Evolutionary conservation across 441 rosid genomes (phyloP).

Genomic region (Syzygium syzygioides): DNA sequence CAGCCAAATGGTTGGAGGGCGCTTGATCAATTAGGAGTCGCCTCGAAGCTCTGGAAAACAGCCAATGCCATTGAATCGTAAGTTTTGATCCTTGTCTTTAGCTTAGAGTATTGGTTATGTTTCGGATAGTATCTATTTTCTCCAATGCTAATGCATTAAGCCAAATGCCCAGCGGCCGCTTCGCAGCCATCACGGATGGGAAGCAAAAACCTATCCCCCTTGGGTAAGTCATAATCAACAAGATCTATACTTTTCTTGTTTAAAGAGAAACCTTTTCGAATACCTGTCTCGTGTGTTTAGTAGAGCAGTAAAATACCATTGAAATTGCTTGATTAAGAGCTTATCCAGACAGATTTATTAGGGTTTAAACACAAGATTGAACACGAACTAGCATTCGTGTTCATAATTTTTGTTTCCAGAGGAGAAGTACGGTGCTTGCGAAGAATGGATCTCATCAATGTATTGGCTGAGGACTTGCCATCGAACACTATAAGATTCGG

Average conservation of each 20-base stretch:
- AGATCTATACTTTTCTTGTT: neutral
- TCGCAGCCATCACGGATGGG: neutral
- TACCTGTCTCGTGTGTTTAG: neutral
- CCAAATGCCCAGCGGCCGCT: neutral
- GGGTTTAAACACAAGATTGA: too few species aligned
- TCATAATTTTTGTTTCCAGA: neutral
- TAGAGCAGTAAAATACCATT: neutral
- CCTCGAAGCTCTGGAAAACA: neutral
- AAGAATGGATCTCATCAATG: neutral
- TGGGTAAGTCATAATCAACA: neutral
- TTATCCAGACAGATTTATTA: neutral
- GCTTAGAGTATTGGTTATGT: neutral
- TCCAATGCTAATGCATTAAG: neutral
- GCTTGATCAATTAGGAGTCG: constrained; percentile 18
- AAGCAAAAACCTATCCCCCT: neutral
- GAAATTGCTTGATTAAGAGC: neutral
- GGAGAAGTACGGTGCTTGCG: neutral
- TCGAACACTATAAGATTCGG: neutral
- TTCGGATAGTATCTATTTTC: neutral
- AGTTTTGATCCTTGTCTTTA: neutral
- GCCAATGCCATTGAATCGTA: constrained; percentile 1
- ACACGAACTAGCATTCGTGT: neutral
- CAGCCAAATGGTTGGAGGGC: constrained; percentile 25
- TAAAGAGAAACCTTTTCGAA: neutral
- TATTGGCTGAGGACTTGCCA: neutral